Percentiles rank a stretch among this genome's conserved stretches.
Evolutionary conservation across 2,329 filamentous ascomycete genomes (phyloP).

Genomic region (Incumbomyces delicatus): DNA sequence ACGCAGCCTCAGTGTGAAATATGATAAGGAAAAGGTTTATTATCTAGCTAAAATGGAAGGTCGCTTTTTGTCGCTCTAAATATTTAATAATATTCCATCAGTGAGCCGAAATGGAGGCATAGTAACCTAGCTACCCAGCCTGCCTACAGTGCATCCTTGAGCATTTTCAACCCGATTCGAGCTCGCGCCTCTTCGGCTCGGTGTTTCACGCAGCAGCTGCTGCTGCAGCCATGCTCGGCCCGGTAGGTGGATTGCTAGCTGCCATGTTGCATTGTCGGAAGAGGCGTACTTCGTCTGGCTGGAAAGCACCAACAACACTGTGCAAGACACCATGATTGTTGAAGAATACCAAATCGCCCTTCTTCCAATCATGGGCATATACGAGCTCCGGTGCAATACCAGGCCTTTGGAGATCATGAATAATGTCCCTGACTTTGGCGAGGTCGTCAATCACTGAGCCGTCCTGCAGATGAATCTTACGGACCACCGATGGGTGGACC

Average conservation of each 20-base stretch:
- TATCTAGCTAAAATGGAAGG: no score
- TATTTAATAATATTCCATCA: no score
- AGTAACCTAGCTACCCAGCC: no score
- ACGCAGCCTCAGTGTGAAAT: no score
- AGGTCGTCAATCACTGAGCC: constrained; percentile 62
- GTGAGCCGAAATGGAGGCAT: no score
- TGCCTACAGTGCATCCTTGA: no score
- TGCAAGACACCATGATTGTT: constrained; percentile 69
- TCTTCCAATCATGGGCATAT: constrained; percentile 67
- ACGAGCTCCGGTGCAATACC: constrained; percentile 60
- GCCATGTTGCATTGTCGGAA: constrained; percentile 75
- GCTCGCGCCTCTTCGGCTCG: no score
- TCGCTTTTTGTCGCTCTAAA: no score
- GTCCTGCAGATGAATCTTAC: constrained; percentile 57
- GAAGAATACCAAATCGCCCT: constrained; percentile 67
- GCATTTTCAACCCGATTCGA: no score
- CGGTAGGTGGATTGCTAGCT: constrained; percentile 48
- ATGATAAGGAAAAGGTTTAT: no score
- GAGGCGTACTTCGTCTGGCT: constrained; percentile 60
- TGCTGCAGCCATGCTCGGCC: constrained; percentile 28
- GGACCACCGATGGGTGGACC: constrained; percentile 62
- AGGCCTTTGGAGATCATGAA: constrained; percentile 62
- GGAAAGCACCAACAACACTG: constrained; percentile 65
- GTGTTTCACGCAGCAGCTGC: no score
- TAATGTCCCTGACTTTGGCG: constrained; percentile 54